Base-by-base conservation (phyloP, 139 green algal species). In the Coccomyxa sp. region DNA sequence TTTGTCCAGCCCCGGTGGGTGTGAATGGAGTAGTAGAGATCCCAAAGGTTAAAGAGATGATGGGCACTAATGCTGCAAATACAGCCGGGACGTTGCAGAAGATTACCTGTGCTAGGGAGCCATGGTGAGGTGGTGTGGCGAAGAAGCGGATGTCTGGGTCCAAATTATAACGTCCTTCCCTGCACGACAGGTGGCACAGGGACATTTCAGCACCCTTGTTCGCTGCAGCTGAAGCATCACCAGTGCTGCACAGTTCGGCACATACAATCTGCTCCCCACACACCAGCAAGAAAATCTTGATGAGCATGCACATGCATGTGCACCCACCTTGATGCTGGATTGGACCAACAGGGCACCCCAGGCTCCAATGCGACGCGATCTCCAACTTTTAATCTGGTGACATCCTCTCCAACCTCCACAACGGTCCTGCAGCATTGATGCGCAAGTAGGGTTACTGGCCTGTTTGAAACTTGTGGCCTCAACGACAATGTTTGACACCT, bases 101-200 rank as follows among this genome's bases (percentile, higher is more conserved):
- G 13, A 21, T 21, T 58, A 88, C 85, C 79, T 86, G 51, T 0
- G 79, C 75, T 27, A 91, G 75, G 32, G 81, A 89, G 74, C 88
- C 88, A 28, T 91, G 88, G 18, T 85, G 63, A 12, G 88, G 88
- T 16, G 88, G 88, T 1, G 88, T 91, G 27, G 88, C 88, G 79
- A 88, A 87, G 83, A 91, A 91, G 1, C 79, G 77, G 76, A 91
- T 84, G 77, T 81, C 76, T 21, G 85, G 85, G 9, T 85, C 83
- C 67, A 91, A 76, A 60, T 91, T 91, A 67, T 91, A 91, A 0
- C 86, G 86, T 21, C 88, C 88, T 81, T 87, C 80, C 77, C 87
- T 86, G 83, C 66, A 81, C 10, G 25, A 31, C 14, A 67, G 25
- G 31, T n/a, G 18, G 76, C 76, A 77, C 51, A 81, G 38, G 31